Conservation (phyloP, 2,329 filamentous ascomycete species). For the Achaetomium macrosporum region DNA sequence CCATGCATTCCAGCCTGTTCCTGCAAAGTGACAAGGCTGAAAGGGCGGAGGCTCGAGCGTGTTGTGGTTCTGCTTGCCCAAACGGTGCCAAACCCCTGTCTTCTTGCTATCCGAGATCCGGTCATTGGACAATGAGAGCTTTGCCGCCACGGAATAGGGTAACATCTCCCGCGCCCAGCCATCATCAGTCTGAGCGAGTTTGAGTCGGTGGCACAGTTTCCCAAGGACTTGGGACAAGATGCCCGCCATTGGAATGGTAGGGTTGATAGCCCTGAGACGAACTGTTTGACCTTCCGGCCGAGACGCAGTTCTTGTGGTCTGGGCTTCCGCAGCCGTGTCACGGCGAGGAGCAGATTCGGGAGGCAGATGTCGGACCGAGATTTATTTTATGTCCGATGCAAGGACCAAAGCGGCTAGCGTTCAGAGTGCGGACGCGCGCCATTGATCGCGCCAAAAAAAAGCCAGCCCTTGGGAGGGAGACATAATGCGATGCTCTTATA, state of each 20-base stretch:
- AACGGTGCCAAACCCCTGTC: too few relatives aligned
- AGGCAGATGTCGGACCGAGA: constrained; percentile 10
- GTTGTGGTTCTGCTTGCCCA: too few relatives aligned
- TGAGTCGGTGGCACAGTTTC: too few relatives aligned
- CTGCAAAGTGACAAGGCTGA: constrained; percentile 1
- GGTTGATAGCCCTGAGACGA: too few relatives aligned
- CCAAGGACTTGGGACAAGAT: too few relatives aligned
- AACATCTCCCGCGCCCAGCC: constrained; percentile 12
- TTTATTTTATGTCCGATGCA: constrained; percentile 4
- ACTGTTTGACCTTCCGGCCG: too few relatives aligned
- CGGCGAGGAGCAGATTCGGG: background rate
- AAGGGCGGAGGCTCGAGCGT: background rate
- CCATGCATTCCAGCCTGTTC: background rate
- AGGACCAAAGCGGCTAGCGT: background rate
- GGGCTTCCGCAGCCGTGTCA: background rate
- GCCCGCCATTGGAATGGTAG: too few relatives aligned
- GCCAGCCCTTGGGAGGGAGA: too few relatives aligned
- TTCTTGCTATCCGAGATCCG: background rate
- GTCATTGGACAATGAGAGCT: background rate
- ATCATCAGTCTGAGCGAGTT: too few relatives aligned
- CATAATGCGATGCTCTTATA: too few relatives aligned
- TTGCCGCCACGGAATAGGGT: constrained; percentile 4
- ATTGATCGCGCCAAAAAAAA: too few relatives aligned
- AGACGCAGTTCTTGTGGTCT: background rate
- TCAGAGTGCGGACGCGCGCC: background rate